Conservation (phyloP, 2,329 filamentous ascomycete genomes). For the Aureobasidium namibiae region DNA sequence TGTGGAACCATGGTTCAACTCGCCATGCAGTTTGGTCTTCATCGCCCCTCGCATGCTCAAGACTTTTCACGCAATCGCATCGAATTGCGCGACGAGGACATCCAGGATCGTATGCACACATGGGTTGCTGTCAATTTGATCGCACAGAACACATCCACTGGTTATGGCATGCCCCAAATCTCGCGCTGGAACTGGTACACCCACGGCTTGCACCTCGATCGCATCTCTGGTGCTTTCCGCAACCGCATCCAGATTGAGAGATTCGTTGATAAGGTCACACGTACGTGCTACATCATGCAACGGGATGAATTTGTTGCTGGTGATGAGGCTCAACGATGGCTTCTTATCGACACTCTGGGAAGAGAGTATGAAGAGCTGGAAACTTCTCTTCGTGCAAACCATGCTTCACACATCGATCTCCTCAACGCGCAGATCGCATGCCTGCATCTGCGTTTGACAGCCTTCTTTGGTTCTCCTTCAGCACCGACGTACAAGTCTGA, state of each 20-base stretch:
- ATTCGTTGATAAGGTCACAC: conserved; percentile 69
- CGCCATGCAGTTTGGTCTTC: conserved; percentile 73
- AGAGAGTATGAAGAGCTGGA: conserved; percentile 30
- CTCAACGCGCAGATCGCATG: conserved; percentile 65
- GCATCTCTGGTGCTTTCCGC: conserved; percentile 53
- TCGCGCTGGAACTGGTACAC: conserved; percentile 47
- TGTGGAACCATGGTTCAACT: conserved; percentile 82
- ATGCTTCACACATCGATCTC: conserved; percentile 30
- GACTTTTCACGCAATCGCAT: conserved; percentile 64
- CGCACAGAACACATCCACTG: conserved; percentile 70
- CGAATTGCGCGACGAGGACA: conserved; percentile 68
- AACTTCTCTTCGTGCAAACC: conserved; percentile 24
- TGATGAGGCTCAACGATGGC: conserved; percentile 27
- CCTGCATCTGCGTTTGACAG: conserved; percentile 67
- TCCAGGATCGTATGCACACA: conserved; percentile 68
- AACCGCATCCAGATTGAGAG: conserved; percentile 63
- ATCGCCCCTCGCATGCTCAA: conserved; percentile 72
- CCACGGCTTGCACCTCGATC: conserved; percentile 67
- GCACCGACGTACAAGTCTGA: conserved; percentile 66
- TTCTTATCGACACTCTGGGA: conserved; percentile 30
- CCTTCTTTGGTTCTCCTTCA: conserved; percentile 71
- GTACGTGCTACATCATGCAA: conserved; percentile 71
- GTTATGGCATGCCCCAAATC: conserved; percentile 67
- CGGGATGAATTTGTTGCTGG: conserved; percentile 57
- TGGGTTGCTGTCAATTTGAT: conserved; percentile 85